Evolutionary conservation across 2,329 filamentous ascomycete species (phyloP).

Genomic region (Cladosporium sp.): DNA sequence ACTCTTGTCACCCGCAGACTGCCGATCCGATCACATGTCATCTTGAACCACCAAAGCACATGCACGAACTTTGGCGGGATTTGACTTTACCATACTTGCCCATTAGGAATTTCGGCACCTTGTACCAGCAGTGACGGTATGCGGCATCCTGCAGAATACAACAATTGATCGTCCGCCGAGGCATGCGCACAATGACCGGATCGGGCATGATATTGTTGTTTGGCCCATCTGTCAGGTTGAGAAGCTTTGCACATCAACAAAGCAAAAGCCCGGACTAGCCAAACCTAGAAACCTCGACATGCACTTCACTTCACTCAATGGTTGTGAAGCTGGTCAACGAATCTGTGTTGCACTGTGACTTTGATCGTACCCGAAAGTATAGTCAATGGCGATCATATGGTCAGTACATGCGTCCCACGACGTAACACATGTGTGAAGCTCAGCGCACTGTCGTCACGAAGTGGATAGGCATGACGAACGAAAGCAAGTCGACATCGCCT

Average conservation of each 20-base stretch:
- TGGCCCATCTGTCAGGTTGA: neutral
- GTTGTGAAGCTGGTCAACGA: too few relatives aligned
- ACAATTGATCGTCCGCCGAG: neutral
- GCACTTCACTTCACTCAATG: too few relatives aligned
- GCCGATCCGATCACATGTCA: constrained; percentile 11
- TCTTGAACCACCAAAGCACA: neutral
- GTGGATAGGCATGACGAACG: too few relatives aligned
- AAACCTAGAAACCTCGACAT: too few relatives aligned
- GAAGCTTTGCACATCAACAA: neutral
- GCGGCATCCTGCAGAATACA: neutral
- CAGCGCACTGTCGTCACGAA: too few relatives aligned
- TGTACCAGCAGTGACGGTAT: neutral
- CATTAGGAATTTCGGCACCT: too few relatives aligned
- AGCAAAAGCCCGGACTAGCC: neutral
- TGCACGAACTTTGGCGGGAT: neutral
- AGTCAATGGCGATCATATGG: too few relatives aligned
- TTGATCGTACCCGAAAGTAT: too few relatives aligned
- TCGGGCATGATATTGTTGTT: neutral
- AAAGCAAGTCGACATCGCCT: too few relatives aligned
- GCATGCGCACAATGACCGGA: neutral
- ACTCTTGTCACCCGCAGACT: neutral
- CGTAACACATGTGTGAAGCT: too few relatives aligned
- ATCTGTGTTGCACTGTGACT: too few relatives aligned
- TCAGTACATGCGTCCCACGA: too few relatives aligned
- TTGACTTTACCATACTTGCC: neutral